These are phyloP conservation scores for Aurinia saxatilis DNA, from an alignment of 345 rosid genomes.

Conservation along the genomic window DNA sequence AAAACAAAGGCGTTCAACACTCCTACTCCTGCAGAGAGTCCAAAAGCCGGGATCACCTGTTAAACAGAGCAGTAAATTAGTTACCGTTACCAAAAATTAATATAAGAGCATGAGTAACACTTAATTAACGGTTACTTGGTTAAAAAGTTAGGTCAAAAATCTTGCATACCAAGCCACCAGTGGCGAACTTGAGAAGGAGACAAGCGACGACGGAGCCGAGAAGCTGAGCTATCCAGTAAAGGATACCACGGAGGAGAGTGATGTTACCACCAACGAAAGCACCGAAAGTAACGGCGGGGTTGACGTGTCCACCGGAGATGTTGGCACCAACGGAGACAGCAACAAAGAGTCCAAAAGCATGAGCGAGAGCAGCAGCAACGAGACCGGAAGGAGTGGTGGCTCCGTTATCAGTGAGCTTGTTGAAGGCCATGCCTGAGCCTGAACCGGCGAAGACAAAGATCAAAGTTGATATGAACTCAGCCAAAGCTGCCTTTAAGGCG, in stretches of 20 bases:
- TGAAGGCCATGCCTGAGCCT: conserved; percentile 92
- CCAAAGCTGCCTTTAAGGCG: conserved; percentile 67
- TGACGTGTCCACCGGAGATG: conserved; percentile 94
- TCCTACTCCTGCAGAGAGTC: conserved; percentile 63
- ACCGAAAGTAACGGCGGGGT: conserved; percentile 89
- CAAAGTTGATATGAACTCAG: conserved; percentile 79
- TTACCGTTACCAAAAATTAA: no score
- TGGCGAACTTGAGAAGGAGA: conserved; percentile 68
- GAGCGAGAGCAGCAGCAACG: conserved; percentile 68
- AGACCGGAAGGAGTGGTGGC: conserved; percentile 76
- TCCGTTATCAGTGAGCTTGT: conserved; percentile 67
- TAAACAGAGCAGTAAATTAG: neutral
- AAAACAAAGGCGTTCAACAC: conserved; percentile 74
- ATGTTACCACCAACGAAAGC: conserved; percentile 85
- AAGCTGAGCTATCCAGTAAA: conserved; percentile 89
- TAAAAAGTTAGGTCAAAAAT: neutral
- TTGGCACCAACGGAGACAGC: conserved; percentile 74
- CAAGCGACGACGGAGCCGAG: conserved; percentile 82
- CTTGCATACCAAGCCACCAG: conserved; percentile 56
- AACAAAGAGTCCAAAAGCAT: conserved; percentile 71
- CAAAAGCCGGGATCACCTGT: conserved; percentile 58
- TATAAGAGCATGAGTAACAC: no score
- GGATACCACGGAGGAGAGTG: conserved; percentile 76
- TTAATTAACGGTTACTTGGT: no score
- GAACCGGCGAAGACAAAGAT: conserved; percentile 87